phyloP scores from a whole-genome alignment of 2,329 filamentous ascomycete species.

The Canariomyces notabilis region DNA sequence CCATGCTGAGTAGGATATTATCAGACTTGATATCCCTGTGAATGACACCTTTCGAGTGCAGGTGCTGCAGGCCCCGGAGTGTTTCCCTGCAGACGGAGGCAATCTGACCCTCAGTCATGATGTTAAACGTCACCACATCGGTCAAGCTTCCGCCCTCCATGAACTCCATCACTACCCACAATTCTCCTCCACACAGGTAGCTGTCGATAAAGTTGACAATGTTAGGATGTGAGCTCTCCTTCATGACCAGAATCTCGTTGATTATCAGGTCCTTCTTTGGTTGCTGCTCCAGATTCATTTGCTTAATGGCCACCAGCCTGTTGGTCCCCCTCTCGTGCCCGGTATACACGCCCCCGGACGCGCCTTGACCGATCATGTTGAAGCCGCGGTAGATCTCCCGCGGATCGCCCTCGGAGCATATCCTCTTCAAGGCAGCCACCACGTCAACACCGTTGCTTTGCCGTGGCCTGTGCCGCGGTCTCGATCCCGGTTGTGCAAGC shows the following conservation, averaged over 20 bases:
- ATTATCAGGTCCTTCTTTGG: constrained; percentile 99
- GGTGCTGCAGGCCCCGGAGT: constrained; percentile 82
- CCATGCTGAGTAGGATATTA: constrained; percentile 88
- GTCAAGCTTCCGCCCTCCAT: constrained; percentile 98
- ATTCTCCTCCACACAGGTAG: constrained; percentile 79
- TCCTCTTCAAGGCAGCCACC: constrained; percentile 74
- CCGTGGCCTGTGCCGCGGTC: constrained; percentile 71
- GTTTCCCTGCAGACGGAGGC: constrained; percentile 94
- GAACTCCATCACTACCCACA: constrained; percentile 99
- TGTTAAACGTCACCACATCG: constrained; percentile 97
- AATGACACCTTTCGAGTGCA: constrained; percentile 97
- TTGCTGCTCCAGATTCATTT: constrained; percentile 98
- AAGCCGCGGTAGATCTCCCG: constrained; percentile 80
- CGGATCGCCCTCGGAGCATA: constrained; percentile 86
- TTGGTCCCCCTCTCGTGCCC: constrained; percentile 82
- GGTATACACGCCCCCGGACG: constrained; percentile 91
- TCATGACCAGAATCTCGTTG: constrained; percentile 99
- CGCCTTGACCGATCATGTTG: constrained; percentile 95
- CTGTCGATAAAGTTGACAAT: constrained; percentile 99
- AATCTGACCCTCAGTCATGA: constrained; percentile 97
- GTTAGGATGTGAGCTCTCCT: constrained; percentile 95
- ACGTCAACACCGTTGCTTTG: constrained; percentile 81
- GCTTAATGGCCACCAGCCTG: constrained; percentile 92
- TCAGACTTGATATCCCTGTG: constrained; percentile 99
- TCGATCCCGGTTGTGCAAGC: constrained; percentile 44